phyloP scores from a whole-genome alignment of 1,284 basidiomycete genomes.

The Golubevia sp. region DNA sequence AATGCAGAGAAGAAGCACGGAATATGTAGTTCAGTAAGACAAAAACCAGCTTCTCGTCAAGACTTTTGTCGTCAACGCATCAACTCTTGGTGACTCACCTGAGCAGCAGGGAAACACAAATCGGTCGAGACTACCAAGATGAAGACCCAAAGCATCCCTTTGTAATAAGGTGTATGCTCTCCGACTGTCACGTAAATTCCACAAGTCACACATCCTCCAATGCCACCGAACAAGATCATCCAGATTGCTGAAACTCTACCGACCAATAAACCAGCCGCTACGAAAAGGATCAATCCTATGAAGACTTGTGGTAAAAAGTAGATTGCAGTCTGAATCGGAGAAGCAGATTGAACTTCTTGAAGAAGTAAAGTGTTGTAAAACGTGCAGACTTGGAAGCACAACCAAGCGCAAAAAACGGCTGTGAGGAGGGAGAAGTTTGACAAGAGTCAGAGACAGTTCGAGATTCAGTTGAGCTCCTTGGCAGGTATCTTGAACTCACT shows the following conservation, averaged over 20 bases:
- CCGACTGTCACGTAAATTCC: constrained; percentile 12
- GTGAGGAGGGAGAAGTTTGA: neutral
- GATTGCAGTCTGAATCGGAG: constrained; percentile 33
- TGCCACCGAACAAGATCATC: constrained; percentile 28
- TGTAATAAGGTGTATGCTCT: constrained; percentile 22
- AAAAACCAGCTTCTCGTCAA: no score
- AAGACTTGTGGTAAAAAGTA: constrained; percentile 44
- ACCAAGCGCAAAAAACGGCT: constrained; percentile 41
- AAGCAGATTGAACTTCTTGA: constrained; percentile 34
- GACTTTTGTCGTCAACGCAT: no score
- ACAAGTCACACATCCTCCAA: constrained; percentile 21
- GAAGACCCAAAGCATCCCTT: constrained; percentile 39
- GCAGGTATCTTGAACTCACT: neutral
- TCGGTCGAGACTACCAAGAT: constrained; percentile 34
- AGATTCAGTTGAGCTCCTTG: neutral
- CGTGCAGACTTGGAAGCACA: constrained; percentile 37
- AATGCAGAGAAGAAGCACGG: no score
- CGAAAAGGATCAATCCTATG: constrained; percentile 27
- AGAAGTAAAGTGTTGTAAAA: constrained; percentile 18
- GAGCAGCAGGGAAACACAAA: no score
- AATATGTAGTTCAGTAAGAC: no score
- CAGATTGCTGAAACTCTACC: constrained; percentile 23
- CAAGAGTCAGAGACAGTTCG: neutral
- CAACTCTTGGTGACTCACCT: no score
- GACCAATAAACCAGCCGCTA: constrained; percentile 27